A percentile compares a stretch with the other conserved stretches of the same genome.
These are phyloP conservation scores for Aspergillus sp. DNA, from an alignment of 2,329 filamentous ascomycete species.

Conservation along the genomic window DNA sequence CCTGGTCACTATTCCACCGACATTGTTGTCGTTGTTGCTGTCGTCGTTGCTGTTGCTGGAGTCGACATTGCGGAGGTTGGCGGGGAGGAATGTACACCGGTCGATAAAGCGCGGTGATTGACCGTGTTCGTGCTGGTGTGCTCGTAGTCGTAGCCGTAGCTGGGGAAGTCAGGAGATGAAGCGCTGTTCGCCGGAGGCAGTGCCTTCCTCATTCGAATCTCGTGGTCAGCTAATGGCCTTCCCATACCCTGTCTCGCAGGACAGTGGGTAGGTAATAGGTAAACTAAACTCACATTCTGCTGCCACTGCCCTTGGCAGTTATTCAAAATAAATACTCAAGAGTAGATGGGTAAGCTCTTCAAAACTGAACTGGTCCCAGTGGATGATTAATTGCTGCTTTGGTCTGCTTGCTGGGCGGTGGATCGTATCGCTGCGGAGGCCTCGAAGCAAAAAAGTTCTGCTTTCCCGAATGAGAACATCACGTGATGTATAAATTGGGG, in stretches of 20 bases:
- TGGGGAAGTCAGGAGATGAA: constrained; percentile 42
- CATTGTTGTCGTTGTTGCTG: constrained; percentile 23
- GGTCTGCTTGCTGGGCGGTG: too few relatives aligned
- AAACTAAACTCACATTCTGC: background rate
- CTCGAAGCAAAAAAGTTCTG: background rate
- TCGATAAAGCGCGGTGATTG: constrained; percentile 29
- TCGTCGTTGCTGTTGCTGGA: too few relatives aligned
- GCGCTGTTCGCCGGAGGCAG: constrained; percentile 50
- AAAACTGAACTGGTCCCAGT: background rate
- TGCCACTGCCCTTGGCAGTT: background rate
- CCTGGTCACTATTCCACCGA: constrained; percentile 14
- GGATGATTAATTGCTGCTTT: background rate
- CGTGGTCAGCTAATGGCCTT: background rate
- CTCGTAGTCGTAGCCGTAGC: constrained; percentile 8
- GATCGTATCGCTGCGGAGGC: background rate
- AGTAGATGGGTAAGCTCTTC: background rate
- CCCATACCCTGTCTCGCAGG: background rate
- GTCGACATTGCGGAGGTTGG: constrained; percentile 26
- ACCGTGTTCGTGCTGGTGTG: constrained; percentile 32
- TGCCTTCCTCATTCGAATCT: constrained; percentile 36
- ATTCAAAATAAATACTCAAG: background rate
- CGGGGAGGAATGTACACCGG: constrained; percentile 12
- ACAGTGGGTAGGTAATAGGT: background rate
- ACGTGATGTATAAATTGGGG: background rate
- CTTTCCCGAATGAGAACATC: background rate